Conservation (phyloP, 2,329 filamentous ascomycete genomes). For the Myriangium duriaei region DNA sequence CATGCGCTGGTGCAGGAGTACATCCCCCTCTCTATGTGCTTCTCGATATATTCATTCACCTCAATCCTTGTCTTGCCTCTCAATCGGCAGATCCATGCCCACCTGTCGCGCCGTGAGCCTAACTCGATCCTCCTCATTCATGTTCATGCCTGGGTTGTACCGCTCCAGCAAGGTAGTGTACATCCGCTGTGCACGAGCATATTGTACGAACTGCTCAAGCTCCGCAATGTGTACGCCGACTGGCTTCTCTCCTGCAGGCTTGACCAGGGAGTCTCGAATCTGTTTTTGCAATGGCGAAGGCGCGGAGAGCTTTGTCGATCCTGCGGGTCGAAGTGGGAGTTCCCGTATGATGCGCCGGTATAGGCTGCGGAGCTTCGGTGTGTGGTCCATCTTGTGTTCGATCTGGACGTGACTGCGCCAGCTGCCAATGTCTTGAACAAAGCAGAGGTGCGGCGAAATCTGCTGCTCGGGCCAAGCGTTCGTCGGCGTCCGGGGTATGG, state of each 20-base stretch:
- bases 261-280: conserved; percentile 52
- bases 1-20: no score
- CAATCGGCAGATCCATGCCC: conserved; percentile 69
- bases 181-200: conserved; percentile 71
- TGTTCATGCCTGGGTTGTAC: conserved; percentile 86
- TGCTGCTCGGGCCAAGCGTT: neutral
- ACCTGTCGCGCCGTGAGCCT: conserved; percentile 74
- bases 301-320: conserved; percentile 35
- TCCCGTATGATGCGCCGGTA: conserved; percentile 86
- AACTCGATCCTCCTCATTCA: conserved; percentile 75
- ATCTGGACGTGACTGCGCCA: neutral
- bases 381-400: conserved; percentile 20
- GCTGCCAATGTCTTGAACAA: neutral
- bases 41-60: no score
- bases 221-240: conserved; percentile 30
- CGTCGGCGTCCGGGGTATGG: no score
- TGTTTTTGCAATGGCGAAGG: conserved; percentile 59
- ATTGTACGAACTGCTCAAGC: conserved; percentile 68
- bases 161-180: conserved; percentile 74
- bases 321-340: conserved; percentile 58
- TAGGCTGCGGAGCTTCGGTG: conserved; percentile 51
- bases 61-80: no score
- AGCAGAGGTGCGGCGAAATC: neutral
- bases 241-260: conserved; percentile 14
- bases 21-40: no score